Evolutionary conservation across 2,329 filamentous ascomycete genomes (phyloP), one percentile per base, ranked within the genome.

Genomic region (Monosporascus sp.): DNA sequence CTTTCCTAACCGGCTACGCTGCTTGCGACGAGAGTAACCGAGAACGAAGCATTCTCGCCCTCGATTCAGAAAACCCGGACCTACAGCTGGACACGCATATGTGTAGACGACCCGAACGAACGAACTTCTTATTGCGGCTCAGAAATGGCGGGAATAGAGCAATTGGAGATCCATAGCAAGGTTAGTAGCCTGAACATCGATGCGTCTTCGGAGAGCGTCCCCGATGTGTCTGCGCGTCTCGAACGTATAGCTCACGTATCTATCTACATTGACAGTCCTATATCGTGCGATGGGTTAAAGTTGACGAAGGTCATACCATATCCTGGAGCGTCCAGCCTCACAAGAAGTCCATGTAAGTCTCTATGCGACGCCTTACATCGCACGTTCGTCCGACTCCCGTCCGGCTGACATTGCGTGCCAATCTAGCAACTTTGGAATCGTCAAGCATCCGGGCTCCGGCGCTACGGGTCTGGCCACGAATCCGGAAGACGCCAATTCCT

Each of bases 251-350:
- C 43, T 46, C 24, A 46, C 43, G 20, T 46, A 6, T 46, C 11
- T 46, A 17, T 46, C 15, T 11, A 35, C 11, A 61, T 61, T 57
- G 56, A 52, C 62, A 97, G 94, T 96, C 91, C 59, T 99, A 99
- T 74, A 91, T 99, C 63, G 90, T 99, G 53, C 90, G 94, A 67
- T 99, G 94, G 93, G 89, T 97, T 62, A 88, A 90, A 68, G 93
- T 97, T 62, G 86, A 91, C 52, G 86, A 90, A 58, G 88, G 88
- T 51, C 87, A 96, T 70, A 96, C 92, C 49, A 91, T 99, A 63
- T 96, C 92, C 17, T 99, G 94, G 94, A 97, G 90, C 66, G 84
- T 99, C 39, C 92, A 97, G 68, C 94, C 94, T 44, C 91, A 97
- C 71, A 97, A 96, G 76, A 97, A 97, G 75, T 97, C 93, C 54